Evolutionary conservation across 2,329 filamentous ascomycete genomes (phyloP), one percentile per base, ranked within the genome.

Genomic region (Botrytis hyacinthi): DNA sequence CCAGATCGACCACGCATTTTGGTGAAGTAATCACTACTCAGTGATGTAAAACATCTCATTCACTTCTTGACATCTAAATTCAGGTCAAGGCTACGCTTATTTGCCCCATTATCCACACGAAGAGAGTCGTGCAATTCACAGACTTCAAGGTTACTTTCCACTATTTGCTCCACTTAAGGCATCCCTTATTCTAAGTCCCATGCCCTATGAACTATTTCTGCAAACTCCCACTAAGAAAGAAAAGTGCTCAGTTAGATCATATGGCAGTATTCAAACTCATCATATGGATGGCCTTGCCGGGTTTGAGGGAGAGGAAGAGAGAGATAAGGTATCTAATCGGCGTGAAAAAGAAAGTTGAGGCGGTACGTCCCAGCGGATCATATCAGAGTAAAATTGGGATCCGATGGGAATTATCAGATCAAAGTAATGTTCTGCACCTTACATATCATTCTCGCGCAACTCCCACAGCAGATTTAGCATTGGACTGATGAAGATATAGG

Each of bases 401-500:
- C 18, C 44, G 7, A 46, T 46, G 44, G 18, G 8, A 3, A 48
- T 26, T 48, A 22, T 48, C 46, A 26, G 48, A 7, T 16, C 48
- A 16, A 51, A n/a, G 26, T 2, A 14, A n/a, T 51, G 3, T n/a
- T 51, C 5, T 3, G 0, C 48, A n/a, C 26, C 48, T 6, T 16
- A 51, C 26, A 1, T n/a, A 26, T 5, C 22, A 14, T n/a, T n/a
- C 12, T 2, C 1, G 10, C 10, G 10, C 22, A 3, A 26, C 10
- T 51, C 22, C 22, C 10, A 26, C 10, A 2, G 46, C 46, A 26
- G 10, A n/a, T n/a, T 26, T 0, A 48, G 20, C 20, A 22, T 48
- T 48, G 9, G 6, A 51, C 4, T 1, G 9, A 1, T 51, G 9
- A 4, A 4, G n/a, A n/a, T 1, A 12, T 51, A 14, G 26, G 0